Evolutionary conservation across 495 filamentous ascomycete species (phyloP).

Genomic region (Neurospora sp.): DNA sequence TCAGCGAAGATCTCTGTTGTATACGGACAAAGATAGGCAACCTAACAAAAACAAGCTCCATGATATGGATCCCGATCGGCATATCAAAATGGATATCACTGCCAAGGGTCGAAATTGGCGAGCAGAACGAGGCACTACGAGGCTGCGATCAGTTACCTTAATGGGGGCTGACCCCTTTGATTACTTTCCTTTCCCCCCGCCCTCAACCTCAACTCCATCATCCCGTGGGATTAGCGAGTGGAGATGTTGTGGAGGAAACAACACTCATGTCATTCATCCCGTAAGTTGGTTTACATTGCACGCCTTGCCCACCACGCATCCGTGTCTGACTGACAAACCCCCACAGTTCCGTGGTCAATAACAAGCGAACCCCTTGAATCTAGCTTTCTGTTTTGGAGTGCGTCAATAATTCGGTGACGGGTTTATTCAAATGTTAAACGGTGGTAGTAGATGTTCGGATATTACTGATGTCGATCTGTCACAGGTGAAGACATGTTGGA

Average conservation of each 20-base stretch:
- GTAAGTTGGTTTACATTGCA: background rate
- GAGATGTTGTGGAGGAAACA: background rate
- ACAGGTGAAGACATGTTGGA: background rate
- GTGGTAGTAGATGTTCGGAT: background rate
- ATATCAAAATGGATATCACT: background rate
- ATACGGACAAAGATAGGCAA: background rate
- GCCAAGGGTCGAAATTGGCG: background rate
- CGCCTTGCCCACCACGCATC: background rate
- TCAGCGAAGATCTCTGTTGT: background rate
- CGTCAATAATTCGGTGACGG: background rate
- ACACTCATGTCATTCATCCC: background rate
- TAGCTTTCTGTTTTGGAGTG: background rate
- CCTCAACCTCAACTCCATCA: background rate
- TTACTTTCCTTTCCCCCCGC: background rate
- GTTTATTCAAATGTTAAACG: background rate
- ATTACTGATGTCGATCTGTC: background rate
- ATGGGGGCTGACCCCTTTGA: background rate
- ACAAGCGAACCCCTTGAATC: background rate
- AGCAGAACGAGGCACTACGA: background rate
- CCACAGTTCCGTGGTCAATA: background rate
- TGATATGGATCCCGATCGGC: background rate
- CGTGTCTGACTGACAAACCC: background rate
- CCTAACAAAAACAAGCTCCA: background rate
- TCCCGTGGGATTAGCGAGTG: background rate
- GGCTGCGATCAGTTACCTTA: background rate